Evolutionary conservation across 1,139 yeast species (phyloP).

Genomic region (Hansenula lynferdii): DNA sequence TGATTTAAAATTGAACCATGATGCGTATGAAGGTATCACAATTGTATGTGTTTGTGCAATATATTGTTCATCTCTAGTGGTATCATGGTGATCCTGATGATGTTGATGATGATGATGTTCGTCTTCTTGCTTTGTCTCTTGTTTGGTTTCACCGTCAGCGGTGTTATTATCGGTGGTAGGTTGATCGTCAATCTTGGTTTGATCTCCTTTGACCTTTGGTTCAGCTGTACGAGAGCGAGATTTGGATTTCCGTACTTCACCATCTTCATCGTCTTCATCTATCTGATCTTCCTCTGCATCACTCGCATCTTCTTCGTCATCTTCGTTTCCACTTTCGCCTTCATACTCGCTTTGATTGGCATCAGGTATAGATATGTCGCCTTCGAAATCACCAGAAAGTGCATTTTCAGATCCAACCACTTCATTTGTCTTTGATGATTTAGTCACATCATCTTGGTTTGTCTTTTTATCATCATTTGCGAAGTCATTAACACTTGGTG

Average conservation of each 20-base stretch:
- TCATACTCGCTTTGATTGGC: constrained; percentile 10
- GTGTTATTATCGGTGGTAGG: background rate
- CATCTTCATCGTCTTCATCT: constrained; percentile 6
- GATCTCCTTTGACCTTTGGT: constrained; percentile 1
- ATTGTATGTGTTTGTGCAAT: constrained; percentile 77
- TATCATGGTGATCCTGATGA: too few species aligned
- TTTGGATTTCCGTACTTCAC: background rate
- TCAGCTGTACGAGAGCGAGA: constrained; percentile 2
- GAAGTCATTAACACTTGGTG: background rate
- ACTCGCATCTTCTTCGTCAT: constrained; percentile 9
- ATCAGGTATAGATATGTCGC: constrained; percentile 10
- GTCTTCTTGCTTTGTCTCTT: background rate
- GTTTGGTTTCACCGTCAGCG: background rate
- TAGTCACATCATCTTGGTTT: background rate
- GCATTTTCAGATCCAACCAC: background rate
- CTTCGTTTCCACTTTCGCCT: constrained; percentile 7
- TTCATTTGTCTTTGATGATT: background rate
- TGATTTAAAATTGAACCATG: constrained; percentile 80
- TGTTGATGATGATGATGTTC: background rate
- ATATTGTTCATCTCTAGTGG: constrained; percentile 19
- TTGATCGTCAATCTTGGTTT: background rate
- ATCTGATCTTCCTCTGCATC: constrained; percentile 7
- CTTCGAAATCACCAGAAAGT: constrained; percentile 8
- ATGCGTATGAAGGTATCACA: constrained; percentile 88
- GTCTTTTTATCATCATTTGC: background rate